Conservation (phyloP, 139 green algal species). For the Chlorella sp. region DNA sequence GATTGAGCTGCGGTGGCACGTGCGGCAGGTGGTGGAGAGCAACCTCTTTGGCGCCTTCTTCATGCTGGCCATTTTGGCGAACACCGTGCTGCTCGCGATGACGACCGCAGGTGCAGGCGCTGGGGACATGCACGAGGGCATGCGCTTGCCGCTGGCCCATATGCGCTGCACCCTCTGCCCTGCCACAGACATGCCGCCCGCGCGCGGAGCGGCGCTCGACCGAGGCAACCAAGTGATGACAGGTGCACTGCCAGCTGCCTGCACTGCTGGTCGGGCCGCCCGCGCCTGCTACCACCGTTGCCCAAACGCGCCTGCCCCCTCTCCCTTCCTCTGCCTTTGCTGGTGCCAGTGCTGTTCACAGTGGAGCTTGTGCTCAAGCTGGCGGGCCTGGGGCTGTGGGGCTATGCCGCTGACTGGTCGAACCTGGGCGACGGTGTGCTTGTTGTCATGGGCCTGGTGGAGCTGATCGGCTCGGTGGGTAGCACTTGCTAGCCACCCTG, state of each 20-base stretch:
- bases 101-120: slow-evolving; percentile 24
- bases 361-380: slow-evolving; percentile 71
- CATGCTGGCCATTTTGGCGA: slow-evolving; percentile 64
- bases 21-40: slow-evolving; percentile 42
- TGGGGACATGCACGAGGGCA: too few species aligned
- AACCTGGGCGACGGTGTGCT: slow-evolving; percentile 76
- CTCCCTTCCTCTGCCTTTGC: too few species aligned
- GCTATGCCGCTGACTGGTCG: slow-evolving; percentile 66
- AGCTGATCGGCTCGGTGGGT: slow-evolving; percentile 41
- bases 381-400: slow-evolving; percentile 53
- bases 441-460: slow-evolving; percentile 49
- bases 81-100: slow-evolving; percentile 75
- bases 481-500: too few species aligned
- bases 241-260: too few species aligned
- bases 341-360: too few species aligned
- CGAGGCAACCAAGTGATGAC: too few species aligned
- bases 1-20: slow-evolving; percentile 36
- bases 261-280: too few species aligned
- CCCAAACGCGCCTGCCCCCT: too few species aligned
- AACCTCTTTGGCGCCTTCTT: slow-evolving; percentile 64
- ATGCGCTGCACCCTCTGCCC: too few species aligned
- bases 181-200: too few species aligned
- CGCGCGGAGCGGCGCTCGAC: too few species aligned
- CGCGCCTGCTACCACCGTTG: background rate
- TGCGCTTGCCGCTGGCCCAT: too few species aligned